Conservation (phyloP, 768 basidiomycete species). For the Termitomyces sp. region DNA sequence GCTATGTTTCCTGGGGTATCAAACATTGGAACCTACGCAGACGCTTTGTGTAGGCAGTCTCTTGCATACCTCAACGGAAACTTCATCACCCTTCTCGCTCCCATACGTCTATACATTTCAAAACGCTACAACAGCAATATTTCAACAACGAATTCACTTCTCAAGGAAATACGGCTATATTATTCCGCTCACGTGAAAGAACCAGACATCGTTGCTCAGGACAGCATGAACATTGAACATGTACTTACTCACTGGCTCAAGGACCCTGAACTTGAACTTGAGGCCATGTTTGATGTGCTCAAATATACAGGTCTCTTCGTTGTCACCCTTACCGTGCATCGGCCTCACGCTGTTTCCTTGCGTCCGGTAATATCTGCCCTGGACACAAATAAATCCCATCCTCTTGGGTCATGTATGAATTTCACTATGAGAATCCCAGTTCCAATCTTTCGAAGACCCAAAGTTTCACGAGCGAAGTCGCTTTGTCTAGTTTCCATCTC, state of each 20-base stretch:
- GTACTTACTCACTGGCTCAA: background rate
- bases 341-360: background rate
- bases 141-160: background rate
- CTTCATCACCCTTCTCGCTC: no score
- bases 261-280: no score
- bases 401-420: background rate
- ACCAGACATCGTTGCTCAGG: no score
- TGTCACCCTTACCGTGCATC: background rate
- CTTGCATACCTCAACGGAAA: conserved; percentile 3
- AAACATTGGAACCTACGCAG: background rate
- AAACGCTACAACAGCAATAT: no score
- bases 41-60: no score
- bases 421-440: background rate
- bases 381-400: background rate
- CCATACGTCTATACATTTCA: background rate
- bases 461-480: no score
- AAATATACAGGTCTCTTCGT: background rate
- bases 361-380: background rate
- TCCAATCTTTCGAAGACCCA: background rate
- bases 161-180: background rate
- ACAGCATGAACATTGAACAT: no score
- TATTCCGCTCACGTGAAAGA: background rate
- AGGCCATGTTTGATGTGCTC: no score
- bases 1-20: background rate
- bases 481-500: background rate